These are phyloP conservation scores for Termitomyces sp. DNA, from an alignment of 768 basidiomycete genomes.

Conservation along the genomic window DNA sequence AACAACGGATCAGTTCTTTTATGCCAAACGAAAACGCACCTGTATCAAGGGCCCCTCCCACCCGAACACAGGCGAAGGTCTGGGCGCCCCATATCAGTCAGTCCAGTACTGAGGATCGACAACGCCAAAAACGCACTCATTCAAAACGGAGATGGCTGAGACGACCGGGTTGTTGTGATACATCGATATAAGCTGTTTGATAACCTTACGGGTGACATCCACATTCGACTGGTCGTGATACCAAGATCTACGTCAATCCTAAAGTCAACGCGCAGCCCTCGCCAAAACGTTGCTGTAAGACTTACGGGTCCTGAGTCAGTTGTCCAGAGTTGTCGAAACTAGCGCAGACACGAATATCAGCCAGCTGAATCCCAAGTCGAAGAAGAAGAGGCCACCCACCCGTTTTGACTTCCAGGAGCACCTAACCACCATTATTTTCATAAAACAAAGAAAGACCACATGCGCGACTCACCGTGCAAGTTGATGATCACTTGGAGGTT, in stretches of 20 bases:
- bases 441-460: background rate
- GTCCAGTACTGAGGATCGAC: no score
- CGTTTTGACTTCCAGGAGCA: slow-evolving; percentile 82
- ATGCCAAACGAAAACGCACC: slow-evolving; percentile 17
- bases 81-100: no score
- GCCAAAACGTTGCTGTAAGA: background rate
- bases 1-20: background rate
- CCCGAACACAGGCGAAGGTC: no score
- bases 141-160: slow-evolving; percentile 67
- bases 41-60: no score
- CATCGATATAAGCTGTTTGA: slow-evolving; percentile 54
- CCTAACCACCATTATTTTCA: slow-evolving; percentile 22
- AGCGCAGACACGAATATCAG: slow-evolving; percentile 5
- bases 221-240: slow-evolving; percentile 61
- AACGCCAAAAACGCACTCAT: slow-evolving; percentile 47
- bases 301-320: slow-evolving; percentile 45
- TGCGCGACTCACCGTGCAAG: slow-evolving; percentile 41
- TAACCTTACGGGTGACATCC: slow-evolving; percentile 56
- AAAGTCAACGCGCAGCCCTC: slow-evolving; percentile 1
- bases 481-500: slow-evolving; percentile 80
- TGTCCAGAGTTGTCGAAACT: slow-evolving; percentile 90
- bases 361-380: background rate
- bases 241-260: slow-evolving; percentile 41
- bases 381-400: slow-evolving; percentile 22
- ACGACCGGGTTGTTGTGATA: slow-evolving; percentile 52